Conservation (phyloP, 345 rosid species). For the Fremontodendron californicum region DNA sequence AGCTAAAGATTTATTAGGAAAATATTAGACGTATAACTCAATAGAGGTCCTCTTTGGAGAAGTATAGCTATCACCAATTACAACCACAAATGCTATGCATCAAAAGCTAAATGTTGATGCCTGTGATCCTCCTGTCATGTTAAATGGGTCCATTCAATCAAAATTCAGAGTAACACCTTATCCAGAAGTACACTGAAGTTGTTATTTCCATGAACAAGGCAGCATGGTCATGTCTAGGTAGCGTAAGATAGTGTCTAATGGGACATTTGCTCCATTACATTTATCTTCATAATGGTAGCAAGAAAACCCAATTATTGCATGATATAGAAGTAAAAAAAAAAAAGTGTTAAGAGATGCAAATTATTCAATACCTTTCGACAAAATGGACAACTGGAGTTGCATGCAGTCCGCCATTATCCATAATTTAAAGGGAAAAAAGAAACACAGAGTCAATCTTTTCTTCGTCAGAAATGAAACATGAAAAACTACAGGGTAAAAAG, state of each 20-base stretch:
- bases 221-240: not conserved
- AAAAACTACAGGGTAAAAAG: slow-evolving; percentile 2
- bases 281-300: not conserved
- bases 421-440: slow-evolving; percentile 9
- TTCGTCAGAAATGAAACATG: slow-evolving; percentile 14
- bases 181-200: not conserved
- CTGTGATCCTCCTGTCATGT: not conserved
- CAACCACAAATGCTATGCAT: not conserved
- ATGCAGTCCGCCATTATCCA: slow-evolving; percentile 26
- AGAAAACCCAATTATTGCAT: not conserved
- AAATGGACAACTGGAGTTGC: slow-evolving; percentile 77
- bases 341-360: not conserved
- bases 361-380: slow-evolving; percentile 73
- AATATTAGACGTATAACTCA: not conserved
- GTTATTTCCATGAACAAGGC: not conserved
- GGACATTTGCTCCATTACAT: not conserved
- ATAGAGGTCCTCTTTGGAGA: not conserved
- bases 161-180: not conserved
- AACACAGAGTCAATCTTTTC: slow-evolving; percentile 17
- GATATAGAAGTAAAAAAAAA: not conserved
- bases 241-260: not conserved
- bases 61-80: not conserved
- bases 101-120: not conserved
- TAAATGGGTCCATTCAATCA: not conserved
- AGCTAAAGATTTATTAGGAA: not conserved